A percentile compares a stretch with the other conserved stretches of the same genome.
Conservation (phyloP, 306 rosid species). For the Crotalaria pallida region DNA sequence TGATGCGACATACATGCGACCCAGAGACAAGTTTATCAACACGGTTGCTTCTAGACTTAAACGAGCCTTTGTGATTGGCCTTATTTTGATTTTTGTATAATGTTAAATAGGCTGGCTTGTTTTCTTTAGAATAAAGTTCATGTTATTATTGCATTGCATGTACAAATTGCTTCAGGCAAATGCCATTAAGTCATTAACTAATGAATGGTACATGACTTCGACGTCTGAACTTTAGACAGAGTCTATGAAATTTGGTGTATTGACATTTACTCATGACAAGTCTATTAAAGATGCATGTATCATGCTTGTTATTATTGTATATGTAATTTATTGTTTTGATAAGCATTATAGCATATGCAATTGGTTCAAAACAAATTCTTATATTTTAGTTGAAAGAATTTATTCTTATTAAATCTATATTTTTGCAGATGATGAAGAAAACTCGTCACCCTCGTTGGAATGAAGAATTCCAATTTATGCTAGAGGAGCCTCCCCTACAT, state of each 20-base stretch:
- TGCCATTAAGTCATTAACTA: too few species aligned
- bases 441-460: slow-evolving; percentile 79
- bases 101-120: too few species aligned
- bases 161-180: too few species aligned
- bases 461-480: slow-evolving; percentile 85
- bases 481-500: slow-evolving; percentile 77
- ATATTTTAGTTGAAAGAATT: background rate
- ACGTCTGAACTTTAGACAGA: too few species aligned
- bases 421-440: slow-evolving; percentile 54
- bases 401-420: background rate
- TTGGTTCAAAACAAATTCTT: background rate
- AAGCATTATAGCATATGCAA: background rate
- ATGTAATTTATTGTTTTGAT: background rate
- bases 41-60: background rate
- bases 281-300: too few species aligned
- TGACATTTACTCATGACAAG: background rate
- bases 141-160: too few species aligned
- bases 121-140: too few species aligned
- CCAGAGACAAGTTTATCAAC: background rate
- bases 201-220: too few species aligned
- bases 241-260: background rate
- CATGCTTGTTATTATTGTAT: background rate
- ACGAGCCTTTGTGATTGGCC: too few species aligned
- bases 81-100: too few species aligned
- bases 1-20: slow-evolving; percentile 7